Base-by-base conservation (phyloP, 768 basidiomycete species). In the Rubroboletus satanas region DNA sequence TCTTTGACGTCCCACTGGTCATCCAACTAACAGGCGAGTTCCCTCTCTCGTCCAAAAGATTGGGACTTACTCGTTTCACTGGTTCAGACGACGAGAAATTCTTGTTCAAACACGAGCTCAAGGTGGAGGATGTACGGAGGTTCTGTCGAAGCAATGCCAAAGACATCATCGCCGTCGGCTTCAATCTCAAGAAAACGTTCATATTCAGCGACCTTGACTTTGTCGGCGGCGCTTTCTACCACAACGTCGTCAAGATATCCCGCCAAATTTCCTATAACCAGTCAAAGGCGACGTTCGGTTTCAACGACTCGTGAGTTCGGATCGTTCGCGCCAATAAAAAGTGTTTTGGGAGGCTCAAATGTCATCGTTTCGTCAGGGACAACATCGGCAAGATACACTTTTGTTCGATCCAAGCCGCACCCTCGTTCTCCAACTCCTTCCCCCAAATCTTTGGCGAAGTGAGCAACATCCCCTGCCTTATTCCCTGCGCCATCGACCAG, bases 361-460 rank as follows among this genome's bases (percentile, higher is more conserved):
- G 45, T 23, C 4, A 10, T 38, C 41, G 49, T 53, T n/a, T 39
- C 28, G 39, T 53, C 66, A 98, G 94, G 23, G 97, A 98, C 73
- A 98, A 98, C 74, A 93, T 98, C 60, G 97, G 97, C 57, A 98
- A 98, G 76, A 84, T 92, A 55, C 95, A 98, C 74, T 99, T 99
- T 70, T 92, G 88, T 35, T 80, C 97, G 29, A 85, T 99, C 60
- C 97, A 99, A 73, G 93, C 97, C 8, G 84, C 95, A 1, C 95
- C 97, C 0, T 90, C 93, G 17, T 99, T 99, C 78, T 94, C 93
- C 58, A 96, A 94, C 71, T 97, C 95, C 12, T 99, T 98, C 78
- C 95, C 97, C 18, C 93, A 99, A 57, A 98, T 99, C 60, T 99
- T 94, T 64, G 95, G 94, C 49, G 78, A 82, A 6, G 75, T 75